Evolutionary conservation across 345 rosid genomes (phyloP).

Genomic region (Gossypium mustelinum): DNA sequence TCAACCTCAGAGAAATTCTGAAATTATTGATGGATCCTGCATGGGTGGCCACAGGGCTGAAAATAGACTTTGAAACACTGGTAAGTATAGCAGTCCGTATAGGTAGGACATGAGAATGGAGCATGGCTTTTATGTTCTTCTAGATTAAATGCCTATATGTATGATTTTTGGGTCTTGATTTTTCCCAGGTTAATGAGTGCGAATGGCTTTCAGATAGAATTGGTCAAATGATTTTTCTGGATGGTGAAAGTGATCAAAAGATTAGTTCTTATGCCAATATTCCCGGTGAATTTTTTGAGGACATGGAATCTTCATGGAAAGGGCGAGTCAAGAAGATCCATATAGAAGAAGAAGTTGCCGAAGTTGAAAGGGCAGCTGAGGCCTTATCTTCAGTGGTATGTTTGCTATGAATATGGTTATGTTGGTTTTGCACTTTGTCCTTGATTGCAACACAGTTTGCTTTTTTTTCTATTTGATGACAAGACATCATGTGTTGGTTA

Average conservation of each 20-base stretch:
- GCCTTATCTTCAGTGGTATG: conserved; percentile 73
- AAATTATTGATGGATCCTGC: conserved; percentile 83
- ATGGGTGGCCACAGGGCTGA: conserved; percentile 94
- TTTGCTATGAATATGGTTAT: conserved; percentile 13
- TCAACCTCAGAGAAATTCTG: conserved; percentile 65
- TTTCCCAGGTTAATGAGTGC: conserved; percentile 68
- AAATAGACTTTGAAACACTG: conserved; percentile 69
- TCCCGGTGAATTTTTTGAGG: conserved; percentile 81
- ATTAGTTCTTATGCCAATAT: conserved; percentile 37
- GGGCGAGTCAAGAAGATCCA: conserved; percentile 80
- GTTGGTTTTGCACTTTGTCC: not conserved
- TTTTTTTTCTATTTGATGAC: not conserved
- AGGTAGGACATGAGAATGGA: not conserved
- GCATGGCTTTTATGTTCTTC: not conserved
- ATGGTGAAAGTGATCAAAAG: conserved; percentile 61
- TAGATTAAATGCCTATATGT: not conserved
- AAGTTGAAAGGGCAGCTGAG: conserved; percentile 61
- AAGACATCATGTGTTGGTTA: not conserved
- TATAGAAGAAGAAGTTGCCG: conserved; percentile 57
- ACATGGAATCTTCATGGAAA: conserved; percentile 86
- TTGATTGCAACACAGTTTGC: not conserved
- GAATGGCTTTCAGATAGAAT: conserved; percentile 64
- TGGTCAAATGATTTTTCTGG: conserved; percentile 59
- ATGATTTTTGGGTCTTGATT: conserved; percentile 3
- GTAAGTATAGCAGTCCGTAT: conserved; percentile 34